Percentiles rank a stretch among this genome's conserved stretches.
These are phyloP conservation scores for Wickerhamiella bombiphila DNA, from an alignment of 805 yeast genomes.

Conservation along the genomic window DNA sequence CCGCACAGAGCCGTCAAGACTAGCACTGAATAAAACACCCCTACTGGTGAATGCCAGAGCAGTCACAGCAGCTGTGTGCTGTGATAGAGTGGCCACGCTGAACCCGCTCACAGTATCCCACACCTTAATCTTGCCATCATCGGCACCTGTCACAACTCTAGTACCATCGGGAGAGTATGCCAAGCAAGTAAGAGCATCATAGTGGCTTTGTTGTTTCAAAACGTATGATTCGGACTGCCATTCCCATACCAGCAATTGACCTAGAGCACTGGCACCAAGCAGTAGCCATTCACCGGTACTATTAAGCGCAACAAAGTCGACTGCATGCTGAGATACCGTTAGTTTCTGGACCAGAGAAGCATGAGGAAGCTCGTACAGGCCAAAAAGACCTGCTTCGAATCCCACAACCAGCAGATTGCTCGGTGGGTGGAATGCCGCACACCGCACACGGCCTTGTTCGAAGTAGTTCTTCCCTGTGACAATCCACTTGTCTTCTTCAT, in stretches of 20 bases:
- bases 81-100: slow-evolving; percentile 80
- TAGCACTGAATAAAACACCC: slow-evolving; percentile 83
- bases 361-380: slow-evolving; percentile 61
- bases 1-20: slow-evolving; percentile 90
- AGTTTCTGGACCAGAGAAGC: slow-evolving; percentile 49
- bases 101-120: slow-evolving; percentile 94
- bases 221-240: slow-evolving; percentile 98
- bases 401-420: slow-evolving; percentile 74
- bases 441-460: slow-evolving; percentile 51
- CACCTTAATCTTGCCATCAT: slow-evolving; percentile 90
- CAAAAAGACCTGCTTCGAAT: slow-evolving; percentile 76
- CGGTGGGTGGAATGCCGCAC: slow-evolving; percentile 68
- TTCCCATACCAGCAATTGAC: slow-evolving; percentile 93
- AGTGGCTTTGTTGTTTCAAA: slow-evolving; percentile 93
- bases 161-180: slow-evolving; percentile 93
- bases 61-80: slow-evolving; percentile 80
- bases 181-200: slow-evolving; percentile 71
- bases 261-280: slow-evolving; percentile 77
- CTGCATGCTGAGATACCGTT: slow-evolving; percentile 81
- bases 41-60: slow-evolving; percentile 73
- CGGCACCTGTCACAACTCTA: slow-evolving; percentile 81
- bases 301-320: slow-evolving; percentile 69
- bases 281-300: slow-evolving; percentile 92
- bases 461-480: slow-evolving; percentile 66
- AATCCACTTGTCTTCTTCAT: slow-evolving; percentile 46